Base-by-base conservation (phyloP, 768 basidiomycete genomes). In the Auricularia sp. region DNA sequence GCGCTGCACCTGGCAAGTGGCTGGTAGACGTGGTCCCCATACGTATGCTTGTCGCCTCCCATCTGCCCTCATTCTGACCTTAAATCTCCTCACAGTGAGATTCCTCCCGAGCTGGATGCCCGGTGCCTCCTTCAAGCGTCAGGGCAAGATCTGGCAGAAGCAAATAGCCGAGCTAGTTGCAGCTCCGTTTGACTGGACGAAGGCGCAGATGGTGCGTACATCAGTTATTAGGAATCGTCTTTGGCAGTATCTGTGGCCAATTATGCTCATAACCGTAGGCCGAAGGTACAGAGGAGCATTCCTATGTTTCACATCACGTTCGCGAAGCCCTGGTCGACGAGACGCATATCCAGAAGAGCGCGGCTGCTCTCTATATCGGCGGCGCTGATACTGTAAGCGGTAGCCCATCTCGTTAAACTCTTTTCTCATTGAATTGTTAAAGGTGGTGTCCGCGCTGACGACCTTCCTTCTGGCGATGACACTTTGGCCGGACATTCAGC, bases 121-220 rank as follows among this genome's bases (percentile, higher is more conserved):
- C 54, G 69, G 69, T 11, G 65, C 65, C 18, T 35, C 51, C 3
- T 67, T 67, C 59, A 56, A 67, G 36, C 65, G 23, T n/a, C 36
- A 63, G 33, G 67, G 63, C 3, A 23, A 35, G 33, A 33, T 36
- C 6, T 34, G 43, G 51, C 58, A 21, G 16, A 21, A 72, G 64
- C 76, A 76, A 1, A 72, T 80, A 1, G 67, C 71, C 2, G 72
- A 75, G 7, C 78, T 82, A 72, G 71, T 80, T 3, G 75, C 78
- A 23, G 71, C 71, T 5, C 84, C 85, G 0, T 82, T 75, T 56
- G 68, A 74, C 6, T 80, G 74, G 61, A 79, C 79, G 3, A 75
- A 77, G 44, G 68, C 80, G 21, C 78, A 81, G 66, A 79, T 85
- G 71, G 84, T 84, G 43, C 21, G 23, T 59, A 42, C 35, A 21